phyloP scores from a whole-genome alignment of 768 basidiomycete species.

The Phanerochaete sordida region DNA sequence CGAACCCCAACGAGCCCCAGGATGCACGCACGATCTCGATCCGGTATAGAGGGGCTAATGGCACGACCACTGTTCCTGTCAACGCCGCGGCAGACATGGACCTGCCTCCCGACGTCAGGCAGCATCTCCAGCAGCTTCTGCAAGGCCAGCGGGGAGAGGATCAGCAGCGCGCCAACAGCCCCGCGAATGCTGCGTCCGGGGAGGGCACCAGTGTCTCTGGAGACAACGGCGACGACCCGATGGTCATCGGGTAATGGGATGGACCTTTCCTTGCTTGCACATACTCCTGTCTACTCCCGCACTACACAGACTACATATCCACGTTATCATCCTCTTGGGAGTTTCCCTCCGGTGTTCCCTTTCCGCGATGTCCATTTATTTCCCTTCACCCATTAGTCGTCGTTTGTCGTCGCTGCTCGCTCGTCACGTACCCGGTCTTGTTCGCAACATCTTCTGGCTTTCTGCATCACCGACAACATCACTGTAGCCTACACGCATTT shows the following conservation, averaged over 20 bases:
- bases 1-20: slow-evolving; percentile 3
- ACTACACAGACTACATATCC: slow-evolving; percentile 9
- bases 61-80: neutral
- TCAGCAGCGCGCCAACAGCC: neutral
- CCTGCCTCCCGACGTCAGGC: slow-evolving; percentile 6
- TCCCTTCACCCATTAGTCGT: slow-evolving; percentile 2
- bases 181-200: neutral
- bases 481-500: slow-evolving; percentile 13
- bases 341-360: neutral
- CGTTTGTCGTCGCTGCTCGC: slow-evolving; percentile 7
- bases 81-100: slow-evolving; percentile 1
- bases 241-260: slow-evolving; percentile 9
- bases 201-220: neutral
- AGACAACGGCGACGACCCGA: slow-evolving; percentile 11
- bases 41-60: neutral
- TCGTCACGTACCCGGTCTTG: neutral
- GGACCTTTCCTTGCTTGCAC: slow-evolving; percentile 3
- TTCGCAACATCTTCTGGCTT: slow-evolving; percentile 1
- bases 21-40: neutral
- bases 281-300: neutral
- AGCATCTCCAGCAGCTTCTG: slow-evolving; percentile 7
- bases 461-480: slow-evolving; percentile 4
- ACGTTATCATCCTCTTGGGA: slow-evolving; percentile 1
- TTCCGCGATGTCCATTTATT: neutral
- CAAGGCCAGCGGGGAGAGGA: neutral